A percentile compares a stretch with the other conserved stretches of the same genome.
Evolutionary conservation across 495 filamentous ascomycete genomes (phyloP).

Genomic region (Aspergillus cristatus): DNA sequence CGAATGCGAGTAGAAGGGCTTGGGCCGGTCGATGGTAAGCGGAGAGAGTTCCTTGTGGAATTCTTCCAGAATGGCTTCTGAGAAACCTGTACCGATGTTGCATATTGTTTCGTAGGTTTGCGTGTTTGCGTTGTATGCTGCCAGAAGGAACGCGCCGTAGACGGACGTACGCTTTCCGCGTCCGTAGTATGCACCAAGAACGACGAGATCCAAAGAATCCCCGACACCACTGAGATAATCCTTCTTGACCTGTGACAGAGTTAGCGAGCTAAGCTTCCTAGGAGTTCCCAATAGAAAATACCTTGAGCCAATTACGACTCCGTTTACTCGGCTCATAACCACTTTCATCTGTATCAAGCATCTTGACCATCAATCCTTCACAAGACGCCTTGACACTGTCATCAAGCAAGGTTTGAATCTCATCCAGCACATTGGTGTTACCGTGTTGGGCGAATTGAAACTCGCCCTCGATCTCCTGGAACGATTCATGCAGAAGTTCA

Average conservation of each 20-base stretch:
- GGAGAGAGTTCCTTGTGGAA: conserved; percentile 62
- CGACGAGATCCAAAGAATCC: conserved; percentile 93
- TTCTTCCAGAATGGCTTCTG: conserved; percentile 74
- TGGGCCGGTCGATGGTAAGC: conserved; percentile 75
- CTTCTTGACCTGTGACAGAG: conserved; percentile 66
- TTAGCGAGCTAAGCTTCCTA: conserved; percentile 5
- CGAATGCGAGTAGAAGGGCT: conserved; percentile 89
- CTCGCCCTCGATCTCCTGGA: conserved; percentile 72
- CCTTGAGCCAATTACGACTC: conserved; percentile 96
- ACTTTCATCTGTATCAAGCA: conserved; percentile 85
- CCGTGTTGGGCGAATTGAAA: conserved; percentile 84
- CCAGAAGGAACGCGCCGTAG: conserved; percentile 90
- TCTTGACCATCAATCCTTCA: conserved; percentile 98
- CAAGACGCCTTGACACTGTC: conserved; percentile 90
- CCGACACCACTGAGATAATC: conserved; percentile 90
- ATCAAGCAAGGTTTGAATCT: conserved; percentile 86
- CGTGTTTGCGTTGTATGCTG: conserved; percentile 72
- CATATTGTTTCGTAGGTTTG: conserved; percentile 90
- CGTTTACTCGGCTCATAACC: conserved; percentile 93
- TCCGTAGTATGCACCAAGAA: conserved; percentile 89
- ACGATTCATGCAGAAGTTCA: conserved; percentile 63
- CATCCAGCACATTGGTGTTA: conserved; percentile 81
- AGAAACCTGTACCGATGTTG: conserved; percentile 97
- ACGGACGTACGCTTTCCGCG: conserved; percentile 90
- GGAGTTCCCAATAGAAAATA: conserved; percentile 17